Evolutionary conservation across 2,329 filamentous ascomycete species (phyloP), one percentile per base, ranked within the genome.

Genomic region (Pseudogymnoascus sp.): DNA sequence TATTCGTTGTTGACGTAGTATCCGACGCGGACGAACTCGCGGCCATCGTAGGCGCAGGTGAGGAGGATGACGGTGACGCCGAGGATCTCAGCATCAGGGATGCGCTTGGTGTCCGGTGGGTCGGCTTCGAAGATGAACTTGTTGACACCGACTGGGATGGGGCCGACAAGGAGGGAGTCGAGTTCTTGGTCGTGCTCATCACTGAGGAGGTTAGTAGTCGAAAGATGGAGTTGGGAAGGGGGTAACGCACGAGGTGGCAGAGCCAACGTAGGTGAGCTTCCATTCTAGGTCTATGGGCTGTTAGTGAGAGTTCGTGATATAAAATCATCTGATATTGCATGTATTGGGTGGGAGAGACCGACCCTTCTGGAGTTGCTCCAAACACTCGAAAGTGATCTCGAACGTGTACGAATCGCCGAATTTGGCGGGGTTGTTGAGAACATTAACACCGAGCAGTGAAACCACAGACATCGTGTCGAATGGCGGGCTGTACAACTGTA

Each of bases 1-100:
- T 99, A 99, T 76, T 99, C 95, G 71, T 99, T 99, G 82, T 97
- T 99, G 71, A 99, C 94, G 69, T 99, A 99, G 83, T 99, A 99
- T 65, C 94, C 94, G 41, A 99, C 93, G 67, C 94, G 92, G 38
- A 99, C 92, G 70, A 99, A 99, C 75, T 99, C 94, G 71, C 94
- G 86, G 60, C 89, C 89, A 71, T 99, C 94, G 77, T 99, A 99
- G 74, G 91, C 89, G 77, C 94, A 97, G 62, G 92, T 96, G 67
- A 99, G 84, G 61, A 99, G 87, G 69, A 99, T 92, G 70, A 99
- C 94, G 3, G 94, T 99, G 58, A 99, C 95, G 63, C 94, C 94
- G 50, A 99, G 84, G 69, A 99, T 92, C 77, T 99, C 95, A 68
- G 90, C 92, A 68, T 92, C 88, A 61, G 94, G 94, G 70, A 99